Evolutionary conservation across 371 early-diverging fungal genomes (phyloP), one percentile per base, ranked within the genome.

Genomic region (Mortierella sp.): DNA sequence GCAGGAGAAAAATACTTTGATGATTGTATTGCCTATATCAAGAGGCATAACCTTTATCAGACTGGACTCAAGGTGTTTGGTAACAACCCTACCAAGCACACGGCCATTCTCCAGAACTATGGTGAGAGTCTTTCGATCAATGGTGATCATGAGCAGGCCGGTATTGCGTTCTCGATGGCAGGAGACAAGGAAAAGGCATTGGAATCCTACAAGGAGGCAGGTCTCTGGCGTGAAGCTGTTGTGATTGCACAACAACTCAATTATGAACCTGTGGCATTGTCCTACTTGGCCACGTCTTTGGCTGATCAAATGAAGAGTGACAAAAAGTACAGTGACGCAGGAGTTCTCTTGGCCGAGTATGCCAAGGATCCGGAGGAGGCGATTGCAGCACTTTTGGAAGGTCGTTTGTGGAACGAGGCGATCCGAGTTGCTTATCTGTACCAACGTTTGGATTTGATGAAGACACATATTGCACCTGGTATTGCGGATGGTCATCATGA

Each of bases 391-490:
- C 75, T 93, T 18, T 58, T 90, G 46, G 89, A 90, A 74, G 94
- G 94, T 4, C 83, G 84, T 23, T 75, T 83, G 5, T 95, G 93
- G 93, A 83, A 74, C 30, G 94, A 95, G 72, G 93, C 93, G 3
- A 72, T 85, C n/a, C 88, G 91, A 25, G 66, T 85, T 23, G 88
- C 88, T 74, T 84, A 87, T 19, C 56, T 84, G 23, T 83, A 85
- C 46, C 71, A 84, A 43, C 90, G 92, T 16, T 29, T 80, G 4
- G 94, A 93, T 80, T 72, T 97, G 28, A 84, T 96, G 48, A 90
- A 91, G 29, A 91, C 94, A 4, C 89, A 89, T 19, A 82, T 97
- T 47, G 86, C 85, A 30, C 95, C 96, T 7, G 93, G 90, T 1
- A 69, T 95, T 19, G 80, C 86, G 21, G 88, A 90, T 63, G 94